These are phyloP conservation scores for Cyberlindnera misumaiensis DNA, from an alignment of 805 yeast species.

Conservation along the genomic window DNA sequence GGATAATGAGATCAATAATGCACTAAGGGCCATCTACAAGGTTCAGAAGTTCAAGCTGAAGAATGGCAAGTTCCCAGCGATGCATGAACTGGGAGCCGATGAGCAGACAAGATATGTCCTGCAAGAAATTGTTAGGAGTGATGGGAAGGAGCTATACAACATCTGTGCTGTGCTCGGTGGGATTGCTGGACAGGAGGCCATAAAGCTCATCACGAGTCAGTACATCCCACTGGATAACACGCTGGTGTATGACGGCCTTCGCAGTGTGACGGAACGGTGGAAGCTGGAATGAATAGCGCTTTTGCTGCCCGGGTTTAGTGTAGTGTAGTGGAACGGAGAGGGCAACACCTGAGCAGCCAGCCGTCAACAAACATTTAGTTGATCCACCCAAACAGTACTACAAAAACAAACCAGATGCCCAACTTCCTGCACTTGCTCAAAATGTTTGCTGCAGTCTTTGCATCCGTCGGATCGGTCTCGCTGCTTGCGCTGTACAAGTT, in stretches of 20 bases:
- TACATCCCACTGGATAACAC: constrained; percentile 72
- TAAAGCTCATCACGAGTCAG: constrained; percentile 72
- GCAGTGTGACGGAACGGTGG: constrained; percentile 35
- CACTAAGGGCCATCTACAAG: constrained; percentile 15
- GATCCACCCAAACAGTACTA: neutral
- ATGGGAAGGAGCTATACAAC: constrained; percentile 46
- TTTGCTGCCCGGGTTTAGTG: no score
- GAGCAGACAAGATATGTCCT: constrained; percentile 9
- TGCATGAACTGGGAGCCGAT: neutral
- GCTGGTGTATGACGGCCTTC: constrained; percentile 66
- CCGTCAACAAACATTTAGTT: no score
- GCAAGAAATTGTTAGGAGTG: constrained; percentile 32
- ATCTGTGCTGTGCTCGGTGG: constrained; percentile 75
- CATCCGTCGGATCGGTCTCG: constrained; percentile 37
- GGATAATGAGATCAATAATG: constrained; percentile 1
- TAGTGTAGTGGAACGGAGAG: no score
- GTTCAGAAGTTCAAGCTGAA: constrained; percentile 6
- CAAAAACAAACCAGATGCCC: neutral
- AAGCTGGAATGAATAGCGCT: constrained; percentile 6
- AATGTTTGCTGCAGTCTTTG: constrained; percentile 36
- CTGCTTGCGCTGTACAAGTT: constrained; percentile 49
- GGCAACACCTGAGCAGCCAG: no score
- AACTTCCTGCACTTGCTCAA: constrained; percentile 15
- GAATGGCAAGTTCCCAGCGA: constrained; percentile 7
- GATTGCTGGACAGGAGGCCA: constrained; percentile 74